Conservation (phyloP, 2,329 filamentous ascomycete genomes). For the Berkeleyomyces rouxiae region DNA sequence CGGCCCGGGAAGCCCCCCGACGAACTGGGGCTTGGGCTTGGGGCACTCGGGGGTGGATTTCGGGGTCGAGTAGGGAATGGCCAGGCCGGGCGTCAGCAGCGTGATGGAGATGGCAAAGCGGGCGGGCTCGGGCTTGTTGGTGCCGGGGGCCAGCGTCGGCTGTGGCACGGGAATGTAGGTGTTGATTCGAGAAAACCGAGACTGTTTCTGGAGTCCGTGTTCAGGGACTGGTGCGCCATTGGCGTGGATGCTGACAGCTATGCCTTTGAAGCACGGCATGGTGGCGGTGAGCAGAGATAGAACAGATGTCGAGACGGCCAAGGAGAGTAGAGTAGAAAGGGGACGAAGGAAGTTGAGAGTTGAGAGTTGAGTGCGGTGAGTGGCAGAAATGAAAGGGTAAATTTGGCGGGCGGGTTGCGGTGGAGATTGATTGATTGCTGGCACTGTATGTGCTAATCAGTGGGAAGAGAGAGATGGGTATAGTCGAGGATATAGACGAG, state of each 20-base stretch:
- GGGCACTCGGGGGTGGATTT: slow-evolving; percentile 63
- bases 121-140: slow-evolving; percentile 72
- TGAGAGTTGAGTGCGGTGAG: neutral
- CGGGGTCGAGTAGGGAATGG: slow-evolving; percentile 83
- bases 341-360: neutral
- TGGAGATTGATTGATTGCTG: neutral
- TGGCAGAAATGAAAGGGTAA: neutral
- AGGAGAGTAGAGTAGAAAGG: neutral
- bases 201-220: slow-evolving; percentile 88
- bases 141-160: slow-evolving; percentile 46
- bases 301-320: no score
- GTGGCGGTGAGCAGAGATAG: slow-evolving; percentile 16
- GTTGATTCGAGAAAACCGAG: slow-evolving; percentile 78
- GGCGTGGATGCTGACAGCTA: slow-evolving; percentile 91
- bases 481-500: neutral
- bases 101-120: slow-evolving; percentile 98
- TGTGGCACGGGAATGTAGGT: slow-evolving; percentile 94
- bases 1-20: slow-evolving; percentile 50
- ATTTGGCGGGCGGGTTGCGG: neutral
- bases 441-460: neutral
- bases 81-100: slow-evolving; percentile 69
- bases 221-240: slow-evolving; percentile 69
- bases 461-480: no score
- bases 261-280: slow-evolving; percentile 97
- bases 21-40: slow-evolving; percentile 64